Base-by-base conservation (phyloP, 176 grass and related monocot genomes). In the Pharus latifolius region DNA sequence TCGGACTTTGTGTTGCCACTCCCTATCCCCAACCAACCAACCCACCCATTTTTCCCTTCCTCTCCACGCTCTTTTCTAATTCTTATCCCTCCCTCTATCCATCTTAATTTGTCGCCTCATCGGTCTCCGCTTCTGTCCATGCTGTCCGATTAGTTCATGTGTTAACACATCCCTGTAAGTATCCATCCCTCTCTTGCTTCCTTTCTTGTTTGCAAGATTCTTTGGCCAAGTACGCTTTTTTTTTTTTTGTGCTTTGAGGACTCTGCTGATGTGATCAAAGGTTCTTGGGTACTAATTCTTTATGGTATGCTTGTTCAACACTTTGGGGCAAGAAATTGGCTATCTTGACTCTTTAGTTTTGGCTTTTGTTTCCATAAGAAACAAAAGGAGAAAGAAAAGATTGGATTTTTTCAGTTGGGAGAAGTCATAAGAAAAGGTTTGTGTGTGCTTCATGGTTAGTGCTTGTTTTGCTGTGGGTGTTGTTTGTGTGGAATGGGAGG, bases 131-230 rank as follows among this genome's bases (percentile, higher is more conserved):
- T 57, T 19, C 46, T 48, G 29, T 31, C 80, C 56, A 29, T 51
- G 51, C 24, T 40, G 29, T 26, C 43, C 38, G 11, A n/a, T 22
- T 3, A 44, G 63, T 60, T 51, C 23, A 32, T 55, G 32, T 20
- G 18, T 54, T 19, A 38, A 37, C 55, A 82, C 49, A 26, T 63
- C 65, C 66, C 74, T 40, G 79, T 92, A 66, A 88, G 77, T 84
- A 23, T n/a, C n/a, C n/a, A n/a, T n/a, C n/a, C n/a, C n/a, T n/a
- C 37, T 27, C 52, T 34, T 54, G 1, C 23, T 41, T 56, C 47
- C 32, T 59, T 42, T 40, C 30, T 17, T 49, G 38, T 32, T 31
- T 73, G 42, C 63, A 41, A 61, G 33, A 11, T 48, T 28, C 56
- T 55, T 8, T 37, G 38, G 9, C 28, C 65, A n/a, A n/a, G n/a